A percentile compares a stretch with the other conserved stretches of the same genome.
Evolutionary conservation across 768 basidiomycete species (phyloP).

Genomic region (Tulasnella sp.): DNA sequence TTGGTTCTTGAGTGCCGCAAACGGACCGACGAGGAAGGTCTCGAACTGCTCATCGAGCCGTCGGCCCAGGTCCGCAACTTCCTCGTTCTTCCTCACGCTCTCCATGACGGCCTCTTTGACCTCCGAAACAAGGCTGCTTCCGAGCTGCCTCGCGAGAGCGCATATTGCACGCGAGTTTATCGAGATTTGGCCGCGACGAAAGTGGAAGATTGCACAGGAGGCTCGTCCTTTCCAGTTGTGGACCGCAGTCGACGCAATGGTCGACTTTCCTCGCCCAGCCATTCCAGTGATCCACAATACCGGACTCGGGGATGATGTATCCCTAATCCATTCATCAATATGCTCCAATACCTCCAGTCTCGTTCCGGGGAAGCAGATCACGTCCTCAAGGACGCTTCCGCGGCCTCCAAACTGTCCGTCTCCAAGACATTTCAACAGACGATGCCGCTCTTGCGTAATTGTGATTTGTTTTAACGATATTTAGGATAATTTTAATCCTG

Average conservation of each 20-base stretch:
- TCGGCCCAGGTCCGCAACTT: neutral
- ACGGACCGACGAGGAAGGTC: neutral
- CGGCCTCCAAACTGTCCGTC: neutral
- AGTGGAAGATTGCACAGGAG: neutral
- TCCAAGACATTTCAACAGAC: neutral
- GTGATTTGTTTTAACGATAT: neutral
- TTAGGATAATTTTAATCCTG: neutral
- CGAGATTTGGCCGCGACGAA: neutral
- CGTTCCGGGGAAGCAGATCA: neutral
- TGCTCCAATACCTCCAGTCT: neutral
- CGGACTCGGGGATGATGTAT: neutral
- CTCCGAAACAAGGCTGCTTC: neutral
- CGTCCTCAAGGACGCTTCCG: neutral
- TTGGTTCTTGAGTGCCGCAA: neutral
- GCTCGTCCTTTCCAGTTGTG: neutral
- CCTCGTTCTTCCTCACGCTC: neutral
- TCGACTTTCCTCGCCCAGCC: neutral
- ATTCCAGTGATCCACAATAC: neutral
- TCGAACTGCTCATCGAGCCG: neutral
- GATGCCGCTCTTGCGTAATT: neutral
- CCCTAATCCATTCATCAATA: neutral
- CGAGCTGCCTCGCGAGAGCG: neutral
- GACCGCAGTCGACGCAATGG: neutral
- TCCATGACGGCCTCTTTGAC: neutral
- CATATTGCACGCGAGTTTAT: neutral